A percentile compares a stretch with the other conserved stretches of the same genome.
phyloP scores from a whole-genome alignment of 2,329 filamentous ascomycete genomes.

The Tolypocladium ovalisporum region DNA sequence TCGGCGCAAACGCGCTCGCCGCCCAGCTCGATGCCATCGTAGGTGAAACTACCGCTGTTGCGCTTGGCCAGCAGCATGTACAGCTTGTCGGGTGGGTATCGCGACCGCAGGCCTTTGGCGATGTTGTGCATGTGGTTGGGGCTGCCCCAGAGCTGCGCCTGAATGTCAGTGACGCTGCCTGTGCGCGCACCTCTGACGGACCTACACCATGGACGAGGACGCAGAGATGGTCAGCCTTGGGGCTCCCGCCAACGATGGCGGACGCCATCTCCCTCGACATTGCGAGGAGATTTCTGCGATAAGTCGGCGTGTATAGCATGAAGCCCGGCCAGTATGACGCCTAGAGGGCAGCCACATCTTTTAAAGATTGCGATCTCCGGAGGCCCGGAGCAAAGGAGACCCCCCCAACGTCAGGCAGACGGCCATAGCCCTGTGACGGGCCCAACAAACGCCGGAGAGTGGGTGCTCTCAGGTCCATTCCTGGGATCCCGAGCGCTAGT shows the following conservation, averaged over 20 bases:
- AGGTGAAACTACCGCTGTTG: conserved; percentile 63
- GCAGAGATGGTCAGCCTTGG: conserved; percentile 57
- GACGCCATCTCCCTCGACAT: not conserved
- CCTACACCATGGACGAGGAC: conserved; percentile 68
- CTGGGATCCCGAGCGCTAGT: not conserved
- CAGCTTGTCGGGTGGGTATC: conserved; percentile 50
- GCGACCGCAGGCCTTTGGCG: conserved; percentile 51
- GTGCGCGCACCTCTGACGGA: conserved; percentile 5
- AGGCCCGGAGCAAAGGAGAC: not conserved
- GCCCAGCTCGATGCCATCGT: conserved; percentile 58
- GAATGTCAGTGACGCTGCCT: conserved; percentile 4
- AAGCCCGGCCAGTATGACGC: not conserved
- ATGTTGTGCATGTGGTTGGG: conserved; percentile 61
- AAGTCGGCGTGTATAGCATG: not conserved
- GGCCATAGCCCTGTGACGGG: not conserved
- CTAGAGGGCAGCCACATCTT: not conserved
- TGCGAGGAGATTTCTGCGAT: not conserved
- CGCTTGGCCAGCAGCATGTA: conserved; percentile 62
- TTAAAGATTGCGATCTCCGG: not conserved
- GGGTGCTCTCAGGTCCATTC: not conserved
- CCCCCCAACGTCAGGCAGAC: not conserved
- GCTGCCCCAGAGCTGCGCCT: conserved; percentile 61
- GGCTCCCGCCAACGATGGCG: conserved; percentile 35
- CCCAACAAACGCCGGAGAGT: not conserved
- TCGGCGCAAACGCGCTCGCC: conserved; percentile 57